Percentiles rank a stretch among this genome's conserved stretches.
phyloP scores from a whole-genome alignment of 2,329 filamentous ascomycete genomes.

The Amesomyces nigricolor region DNA sequence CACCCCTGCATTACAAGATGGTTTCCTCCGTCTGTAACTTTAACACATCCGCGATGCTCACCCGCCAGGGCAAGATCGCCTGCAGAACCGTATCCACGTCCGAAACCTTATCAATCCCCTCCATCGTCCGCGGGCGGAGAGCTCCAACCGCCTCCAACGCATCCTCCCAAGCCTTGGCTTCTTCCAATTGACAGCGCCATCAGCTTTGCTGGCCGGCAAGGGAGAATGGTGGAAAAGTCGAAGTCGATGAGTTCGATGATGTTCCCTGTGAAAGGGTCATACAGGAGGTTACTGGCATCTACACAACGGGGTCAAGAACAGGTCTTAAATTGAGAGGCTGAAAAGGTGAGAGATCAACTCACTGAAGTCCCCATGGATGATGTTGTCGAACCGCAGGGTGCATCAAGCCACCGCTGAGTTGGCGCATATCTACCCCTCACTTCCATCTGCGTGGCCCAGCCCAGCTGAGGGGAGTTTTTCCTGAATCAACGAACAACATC shows the following conservation, averaged over 20 bases:
- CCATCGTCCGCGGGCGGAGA: conserved; percentile 14
- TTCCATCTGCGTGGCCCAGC: no score
- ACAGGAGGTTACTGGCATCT: conserved; percentile 29
- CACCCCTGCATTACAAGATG: neutral
- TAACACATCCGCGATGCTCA: conserved; percentile 17
- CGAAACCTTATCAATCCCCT: conserved; percentile 6
- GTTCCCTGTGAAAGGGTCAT: conserved; percentile 24
- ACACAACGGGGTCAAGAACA: neutral
- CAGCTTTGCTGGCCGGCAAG: neutral
- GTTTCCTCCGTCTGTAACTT: conserved; percentile 10
- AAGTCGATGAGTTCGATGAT: conserved; percentile 28
- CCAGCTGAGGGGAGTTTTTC: no score
- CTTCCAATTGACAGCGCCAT: conserved; percentile 13
- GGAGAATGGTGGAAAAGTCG: conserved; percentile 17
- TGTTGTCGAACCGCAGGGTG: no score
- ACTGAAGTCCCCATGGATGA: conserved; percentile 31
- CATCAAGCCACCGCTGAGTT: no score
- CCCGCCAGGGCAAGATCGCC: conserved; percentile 11
- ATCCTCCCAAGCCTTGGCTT: conserved; percentile 21
- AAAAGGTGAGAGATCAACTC: conserved; percentile 11
- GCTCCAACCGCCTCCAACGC: conserved; percentile 18
- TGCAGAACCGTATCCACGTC: conserved; percentile 7
- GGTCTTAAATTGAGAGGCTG: no score
- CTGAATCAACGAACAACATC: no score
- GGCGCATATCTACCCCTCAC: no score